phyloP scores from a whole-genome alignment of 371 early-diverging fungal species.

The Nematocida displodere region DNA sequence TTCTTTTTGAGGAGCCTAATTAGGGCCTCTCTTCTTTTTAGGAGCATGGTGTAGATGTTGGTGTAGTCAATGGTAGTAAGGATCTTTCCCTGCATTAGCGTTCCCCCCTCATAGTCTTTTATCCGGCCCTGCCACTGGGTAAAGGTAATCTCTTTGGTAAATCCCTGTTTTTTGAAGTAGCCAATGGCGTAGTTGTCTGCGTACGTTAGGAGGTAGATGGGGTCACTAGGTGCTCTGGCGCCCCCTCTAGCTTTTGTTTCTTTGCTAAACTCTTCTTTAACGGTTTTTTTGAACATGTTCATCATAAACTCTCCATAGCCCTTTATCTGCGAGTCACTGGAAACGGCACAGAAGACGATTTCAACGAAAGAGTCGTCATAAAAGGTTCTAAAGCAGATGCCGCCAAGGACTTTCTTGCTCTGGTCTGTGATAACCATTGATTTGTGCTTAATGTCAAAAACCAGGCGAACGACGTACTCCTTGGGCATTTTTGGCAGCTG shows the following conservation, averaged over 20 bases:
- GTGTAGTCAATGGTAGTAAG: constrained; percentile 61
- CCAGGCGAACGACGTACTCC: constrained; percentile 89
- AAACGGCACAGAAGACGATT: constrained; percentile 95
- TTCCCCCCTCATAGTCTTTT: constrained; percentile 99
- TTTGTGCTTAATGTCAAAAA: constrained; percentile 75
- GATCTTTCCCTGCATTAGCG: constrained; percentile 73
- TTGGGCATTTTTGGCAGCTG: constrained; percentile 99
- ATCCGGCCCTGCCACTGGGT: constrained; percentile 95
- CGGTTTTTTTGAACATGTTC: constrained; percentile 61
- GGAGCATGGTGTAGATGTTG: constrained; percentile 51
- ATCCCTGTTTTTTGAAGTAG: constrained; percentile 97
- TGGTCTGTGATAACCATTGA: constrained; percentile 43
- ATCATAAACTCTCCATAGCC: constrained; percentile 67
- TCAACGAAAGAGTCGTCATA: constrained; percentile 81
- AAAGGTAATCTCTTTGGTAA: constrained; percentile 83
- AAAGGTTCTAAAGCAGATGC: constrained; percentile 88
- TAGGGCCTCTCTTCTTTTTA: constrained; percentile 46
- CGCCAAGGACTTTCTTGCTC: constrained; percentile 80
- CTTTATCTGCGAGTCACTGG: constrained; percentile 84
- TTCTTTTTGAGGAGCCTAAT: constrained; percentile 50
- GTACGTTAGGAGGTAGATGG: constrained; percentile 83
- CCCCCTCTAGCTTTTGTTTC: neutral
- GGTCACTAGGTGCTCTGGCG: neutral
- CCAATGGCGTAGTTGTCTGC: constrained; percentile 98
- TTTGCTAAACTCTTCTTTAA: constrained; percentile 53